phyloP scores from a whole-genome alignment of 2,329 filamentous ascomycete species.

The Venturia pyrina region DNA sequence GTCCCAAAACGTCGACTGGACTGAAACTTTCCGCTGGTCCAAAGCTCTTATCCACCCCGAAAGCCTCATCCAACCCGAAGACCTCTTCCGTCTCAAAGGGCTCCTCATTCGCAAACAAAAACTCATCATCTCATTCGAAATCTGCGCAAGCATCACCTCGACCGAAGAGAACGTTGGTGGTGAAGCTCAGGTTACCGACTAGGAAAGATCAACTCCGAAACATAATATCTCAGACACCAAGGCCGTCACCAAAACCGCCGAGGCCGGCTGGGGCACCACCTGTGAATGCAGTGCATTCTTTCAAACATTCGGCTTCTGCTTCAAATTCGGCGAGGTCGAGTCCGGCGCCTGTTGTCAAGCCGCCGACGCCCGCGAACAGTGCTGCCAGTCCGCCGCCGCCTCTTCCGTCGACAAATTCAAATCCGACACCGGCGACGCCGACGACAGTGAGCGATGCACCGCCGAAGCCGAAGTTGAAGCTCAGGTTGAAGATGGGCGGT shows the following conservation, averaged over 20 bases:
- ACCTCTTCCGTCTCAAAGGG: not conserved
- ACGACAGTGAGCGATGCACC: not conserved
- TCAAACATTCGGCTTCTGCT: not conserved
- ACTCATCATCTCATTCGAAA: not conserved
- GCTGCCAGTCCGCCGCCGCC: not conserved
- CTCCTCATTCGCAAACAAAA: not conserved
- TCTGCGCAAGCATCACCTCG: not conserved
- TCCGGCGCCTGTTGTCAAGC: not conserved
- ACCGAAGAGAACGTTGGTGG: not conserved
- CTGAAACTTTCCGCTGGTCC: not conserved
- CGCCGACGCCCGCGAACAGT: not conserved
- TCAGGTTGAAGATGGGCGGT: slow-evolving; percentile 10
- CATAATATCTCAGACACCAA: not conserved
- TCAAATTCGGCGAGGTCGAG: not conserved
- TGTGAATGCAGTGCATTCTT: not conserved
- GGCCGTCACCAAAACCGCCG: not conserved
- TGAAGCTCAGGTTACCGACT: not conserved
- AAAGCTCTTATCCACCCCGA: not conserved
- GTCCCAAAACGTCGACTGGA: not conserved
- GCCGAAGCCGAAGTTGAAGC: slow-evolving; percentile 2
- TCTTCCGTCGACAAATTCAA: not conserved
- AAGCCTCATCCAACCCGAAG: not conserved
- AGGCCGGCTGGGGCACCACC: not conserved
- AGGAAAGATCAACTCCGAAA: not conserved
- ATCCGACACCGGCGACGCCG: not conserved